These are phyloP conservation scores for Trichoderma aggressivum DNA, from an alignment of 2,329 filamentous ascomycete species.

Conservation along the genomic window DNA sequence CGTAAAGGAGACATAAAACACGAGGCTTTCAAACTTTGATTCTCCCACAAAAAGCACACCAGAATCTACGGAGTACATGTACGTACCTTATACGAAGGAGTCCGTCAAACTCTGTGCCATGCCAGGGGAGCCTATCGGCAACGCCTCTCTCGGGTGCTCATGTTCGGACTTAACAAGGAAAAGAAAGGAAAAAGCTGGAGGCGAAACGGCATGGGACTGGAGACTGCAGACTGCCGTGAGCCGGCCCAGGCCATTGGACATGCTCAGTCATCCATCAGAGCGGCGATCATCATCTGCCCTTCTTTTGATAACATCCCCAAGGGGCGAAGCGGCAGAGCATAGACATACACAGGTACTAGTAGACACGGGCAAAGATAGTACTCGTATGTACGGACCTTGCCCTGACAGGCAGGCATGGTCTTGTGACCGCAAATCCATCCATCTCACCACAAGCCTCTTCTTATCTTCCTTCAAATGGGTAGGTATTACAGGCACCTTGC, in stretches of 20 bases:
- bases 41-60: background rate
- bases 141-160: background rate
- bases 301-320: background rate
- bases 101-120: background rate
- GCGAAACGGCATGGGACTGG: background rate
- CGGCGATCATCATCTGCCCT: background rate
- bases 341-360: too few species aligned
- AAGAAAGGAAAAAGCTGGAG: background rate
- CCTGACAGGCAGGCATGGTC: background rate
- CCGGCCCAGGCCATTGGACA: background rate
- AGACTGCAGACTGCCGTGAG: background rate
- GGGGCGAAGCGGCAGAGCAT: background rate
- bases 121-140: background rate
- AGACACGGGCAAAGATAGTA: background rate
- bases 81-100: background rate
- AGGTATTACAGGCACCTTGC: background rate
- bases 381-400: background rate
- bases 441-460: background rate
- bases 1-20: background rate
- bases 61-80: too few species aligned
- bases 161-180: background rate
- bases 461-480: background rate
- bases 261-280: background rate
- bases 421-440: background rate
- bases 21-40: background rate